Evolutionary conservation across 495 filamentous ascomycete genomes (phyloP).

Genomic region (Podospora fimiseda): DNA sequence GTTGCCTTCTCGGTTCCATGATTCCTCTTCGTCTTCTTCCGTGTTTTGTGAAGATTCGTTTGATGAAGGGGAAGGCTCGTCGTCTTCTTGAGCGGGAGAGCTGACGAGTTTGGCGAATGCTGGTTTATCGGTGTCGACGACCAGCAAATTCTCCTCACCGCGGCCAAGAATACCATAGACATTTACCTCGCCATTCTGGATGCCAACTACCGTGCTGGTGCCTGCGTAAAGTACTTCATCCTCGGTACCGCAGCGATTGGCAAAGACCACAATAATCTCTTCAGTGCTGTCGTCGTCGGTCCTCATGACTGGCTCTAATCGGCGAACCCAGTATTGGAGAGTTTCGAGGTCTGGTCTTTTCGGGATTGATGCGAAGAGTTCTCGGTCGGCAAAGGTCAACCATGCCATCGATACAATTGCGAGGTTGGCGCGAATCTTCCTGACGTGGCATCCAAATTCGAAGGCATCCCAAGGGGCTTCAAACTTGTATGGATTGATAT

Average conservation of each 20-base stretch:
- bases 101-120: slow-evolving; percentile 27
- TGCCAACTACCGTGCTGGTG: slow-evolving; percentile 74
- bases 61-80: background rate
- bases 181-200: slow-evolving; percentile 60
- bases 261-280: slow-evolving; percentile 61
- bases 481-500: slow-evolving; percentile 62
- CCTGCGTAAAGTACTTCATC: slow-evolving; percentile 71
- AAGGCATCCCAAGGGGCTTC: slow-evolving; percentile 68
- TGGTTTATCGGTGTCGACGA: slow-evolving; percentile 51
- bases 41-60: background rate
- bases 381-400: slow-evolving; percentile 56
- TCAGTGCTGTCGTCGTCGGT: slow-evolving; percentile 45
- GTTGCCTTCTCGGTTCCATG: background rate
- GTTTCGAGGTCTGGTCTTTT: slow-evolving; percentile 70
- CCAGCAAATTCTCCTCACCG: slow-evolving; percentile 55
- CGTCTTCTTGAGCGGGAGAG: background rate
- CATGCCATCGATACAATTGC: slow-evolving; percentile 87
- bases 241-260: slow-evolving; percentile 75
- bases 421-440: slow-evolving; percentile 58
- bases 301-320: slow-evolving; percentile 67
- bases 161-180: slow-evolving; percentile 63
- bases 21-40: background rate
- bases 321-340: slow-evolving; percentile 77
- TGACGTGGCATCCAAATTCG: slow-evolving; percentile 76
- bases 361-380: slow-evolving; percentile 35